Conservation (phyloP, 768 basidiomycete species). For the Phaeolepiota aurea region DNA sequence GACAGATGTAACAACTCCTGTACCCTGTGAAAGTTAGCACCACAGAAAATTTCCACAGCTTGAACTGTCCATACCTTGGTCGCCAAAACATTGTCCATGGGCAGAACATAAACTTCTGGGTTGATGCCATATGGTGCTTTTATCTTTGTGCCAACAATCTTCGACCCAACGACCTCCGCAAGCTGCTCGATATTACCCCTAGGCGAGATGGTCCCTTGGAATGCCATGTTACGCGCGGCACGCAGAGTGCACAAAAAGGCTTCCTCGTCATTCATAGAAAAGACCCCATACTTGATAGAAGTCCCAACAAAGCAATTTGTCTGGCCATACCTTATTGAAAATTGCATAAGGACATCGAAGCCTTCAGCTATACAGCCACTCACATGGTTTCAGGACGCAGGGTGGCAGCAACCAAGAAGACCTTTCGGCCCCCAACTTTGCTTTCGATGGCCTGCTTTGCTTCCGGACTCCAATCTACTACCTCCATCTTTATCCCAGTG, state of each 20-base stretch:
- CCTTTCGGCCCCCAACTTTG: conserved; percentile 70
- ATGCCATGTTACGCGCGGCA: conserved; percentile 95
- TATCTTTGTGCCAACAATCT: conserved; percentile 82
- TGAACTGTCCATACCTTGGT: conserved; percentile 57
- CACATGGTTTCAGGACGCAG: conserved; percentile 95
- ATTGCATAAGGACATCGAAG: neutral
- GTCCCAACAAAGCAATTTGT: conserved; percentile 97
- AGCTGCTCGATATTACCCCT: conserved; percentile 70
- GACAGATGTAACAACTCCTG: conserved; percentile 96
- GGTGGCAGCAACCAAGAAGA: conserved; percentile 93
- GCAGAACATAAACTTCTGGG: conserved; percentile 88
- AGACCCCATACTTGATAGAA: conserved; percentile 85
- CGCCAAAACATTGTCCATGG: conserved; percentile 98
- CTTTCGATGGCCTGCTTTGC: conserved; percentile 57
- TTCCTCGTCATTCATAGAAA: conserved; percentile 78
- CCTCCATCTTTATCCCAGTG: conserved; percentile 90
- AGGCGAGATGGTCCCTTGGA: conserved; percentile 74
- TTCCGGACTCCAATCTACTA: conserved; percentile 71
- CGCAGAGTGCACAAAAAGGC: conserved; percentile 86
- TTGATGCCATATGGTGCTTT: conserved; percentile 78
- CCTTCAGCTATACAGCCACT: conserved; percentile 18
- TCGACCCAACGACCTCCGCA: conserved; percentile 68
- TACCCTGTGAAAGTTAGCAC: conserved; percentile 46
- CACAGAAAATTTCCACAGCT: neutral
- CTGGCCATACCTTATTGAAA: conserved; percentile 96